Evolutionary conservation across 2,329 filamentous ascomycete species (phyloP).

Genomic region (Sclerotinia minor): DNA sequence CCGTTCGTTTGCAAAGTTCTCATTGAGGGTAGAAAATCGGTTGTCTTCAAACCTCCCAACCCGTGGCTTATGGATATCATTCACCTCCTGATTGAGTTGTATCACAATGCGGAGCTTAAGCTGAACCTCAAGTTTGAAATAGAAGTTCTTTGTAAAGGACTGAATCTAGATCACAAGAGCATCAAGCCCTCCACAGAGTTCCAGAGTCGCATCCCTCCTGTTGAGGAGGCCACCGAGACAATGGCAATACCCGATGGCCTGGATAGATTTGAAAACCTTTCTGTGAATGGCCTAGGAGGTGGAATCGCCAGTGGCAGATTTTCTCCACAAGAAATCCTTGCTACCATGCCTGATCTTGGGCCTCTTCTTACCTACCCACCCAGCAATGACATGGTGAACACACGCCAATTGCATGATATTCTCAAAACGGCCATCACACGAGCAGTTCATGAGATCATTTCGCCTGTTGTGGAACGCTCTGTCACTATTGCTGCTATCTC

Average conservation of each 20-base stretch:
- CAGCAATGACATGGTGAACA: constrained; percentile 73
- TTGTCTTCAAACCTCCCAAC: constrained; percentile 90
- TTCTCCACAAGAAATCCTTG: constrained; percentile 74
- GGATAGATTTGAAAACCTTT: constrained; percentile 81
- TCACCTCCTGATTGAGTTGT: constrained; percentile 85
- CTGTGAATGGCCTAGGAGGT: constrained; percentile 71
- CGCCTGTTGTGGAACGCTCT: constrained; percentile 93
- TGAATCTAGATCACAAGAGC: constrained; percentile 87
- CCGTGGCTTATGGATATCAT: constrained; percentile 98
- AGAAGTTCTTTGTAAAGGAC: constrained; percentile 90
- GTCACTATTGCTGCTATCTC: constrained; percentile 98
- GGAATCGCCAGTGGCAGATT: constrained; percentile 70
- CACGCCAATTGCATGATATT: constrained; percentile 69
- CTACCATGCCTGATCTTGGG: constrained; percentile 80
- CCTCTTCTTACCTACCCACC: constrained; percentile 78
- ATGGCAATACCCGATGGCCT: constrained; percentile 61
- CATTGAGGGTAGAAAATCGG: constrained; percentile 78
- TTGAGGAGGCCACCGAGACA: constrained; percentile 60
- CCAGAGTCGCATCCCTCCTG: constrained; percentile 65
- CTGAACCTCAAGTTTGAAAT: constrained; percentile 98
- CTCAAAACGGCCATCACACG: constrained; percentile 83
- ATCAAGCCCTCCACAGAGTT: constrained; percentile 88
- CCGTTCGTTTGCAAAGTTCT: constrained; percentile 98
- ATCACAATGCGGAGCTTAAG: constrained; percentile 89
- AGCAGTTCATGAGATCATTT: constrained; percentile 93